A percentile compares a stretch with the other conserved stretches of the same genome.
phyloP scores from a whole-genome alignment of 2,329 filamentous ascomycete genomes.

The Beauveria asiatica region DNA sequence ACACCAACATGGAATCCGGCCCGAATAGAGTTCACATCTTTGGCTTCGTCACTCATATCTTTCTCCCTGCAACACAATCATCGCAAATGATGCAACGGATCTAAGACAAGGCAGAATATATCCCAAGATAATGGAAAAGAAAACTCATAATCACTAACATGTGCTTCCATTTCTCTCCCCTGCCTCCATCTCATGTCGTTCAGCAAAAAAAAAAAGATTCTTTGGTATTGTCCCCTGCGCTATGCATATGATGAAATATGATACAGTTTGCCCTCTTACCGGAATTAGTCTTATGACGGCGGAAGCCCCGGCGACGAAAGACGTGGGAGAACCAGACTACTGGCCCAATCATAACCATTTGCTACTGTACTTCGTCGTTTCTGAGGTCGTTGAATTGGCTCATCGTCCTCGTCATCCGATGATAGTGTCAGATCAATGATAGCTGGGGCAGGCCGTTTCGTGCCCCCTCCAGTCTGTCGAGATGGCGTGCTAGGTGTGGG shows the following conservation, averaged over 20 bases:
- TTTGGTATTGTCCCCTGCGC: constrained; percentile 1
- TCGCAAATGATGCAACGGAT: neutral
- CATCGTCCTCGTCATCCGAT: constrained; percentile 46
- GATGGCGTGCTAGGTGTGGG: constrained; percentile 30
- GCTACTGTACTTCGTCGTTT: constrained; percentile 35
- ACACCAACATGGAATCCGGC: neutral
- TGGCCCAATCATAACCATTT: constrained; percentile 2
- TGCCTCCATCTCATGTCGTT: neutral
- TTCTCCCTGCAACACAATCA: neutral
- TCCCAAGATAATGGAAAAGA: neutral
- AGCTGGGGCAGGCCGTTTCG: constrained; percentile 41
- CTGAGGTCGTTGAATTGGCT: constrained; percentile 32
- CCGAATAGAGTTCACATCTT: neutral
- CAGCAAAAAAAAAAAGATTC: neutral
- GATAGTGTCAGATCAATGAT: constrained; percentile 54
- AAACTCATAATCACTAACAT: neutral
- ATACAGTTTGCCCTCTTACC: neutral
- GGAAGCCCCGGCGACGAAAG: neutral
- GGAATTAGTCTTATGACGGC: neutral
- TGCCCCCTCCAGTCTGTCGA: constrained; percentile 25
- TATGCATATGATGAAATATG: constrained; percentile 8
- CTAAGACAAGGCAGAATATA: neutral
- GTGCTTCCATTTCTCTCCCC: neutral
- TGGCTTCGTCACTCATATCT: neutral
- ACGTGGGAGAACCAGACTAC: neutral